Conservation (phyloP, 1,284 basidiomycete species). For the Puccinia coronata region DNA sequence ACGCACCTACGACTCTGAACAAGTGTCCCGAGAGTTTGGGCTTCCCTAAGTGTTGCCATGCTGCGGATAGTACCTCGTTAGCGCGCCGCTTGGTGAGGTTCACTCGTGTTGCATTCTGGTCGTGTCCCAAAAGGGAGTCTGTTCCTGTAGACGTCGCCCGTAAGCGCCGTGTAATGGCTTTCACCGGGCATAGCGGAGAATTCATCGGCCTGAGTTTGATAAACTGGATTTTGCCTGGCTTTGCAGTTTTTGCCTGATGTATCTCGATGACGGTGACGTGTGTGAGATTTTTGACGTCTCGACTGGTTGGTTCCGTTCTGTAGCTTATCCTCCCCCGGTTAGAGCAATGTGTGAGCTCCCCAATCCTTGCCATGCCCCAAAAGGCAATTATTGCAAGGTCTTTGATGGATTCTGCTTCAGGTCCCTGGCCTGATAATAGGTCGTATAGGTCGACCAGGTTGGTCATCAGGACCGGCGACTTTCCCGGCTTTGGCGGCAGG, state of each 20-base stretch:
- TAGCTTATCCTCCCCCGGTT: not conserved
- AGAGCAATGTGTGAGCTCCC: not conserved
- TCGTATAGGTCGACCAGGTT: not conserved
- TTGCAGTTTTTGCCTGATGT: too few relatives aligned
- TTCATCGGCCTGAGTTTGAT: too few relatives aligned
- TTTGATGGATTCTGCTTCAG: not conserved
- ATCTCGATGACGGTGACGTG: not conserved
- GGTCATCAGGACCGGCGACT: not conserved
- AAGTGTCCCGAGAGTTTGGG: not conserved
- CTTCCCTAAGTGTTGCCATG: not conserved
- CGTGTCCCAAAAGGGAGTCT: too few relatives aligned
- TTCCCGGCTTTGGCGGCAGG: not conserved
- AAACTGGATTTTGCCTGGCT: too few relatives aligned
- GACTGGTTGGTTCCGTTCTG: too few relatives aligned
- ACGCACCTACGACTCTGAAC: not conserved
- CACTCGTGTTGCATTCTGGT: too few relatives aligned
- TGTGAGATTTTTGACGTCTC: not conserved
- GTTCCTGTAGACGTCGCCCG: too few relatives aligned
- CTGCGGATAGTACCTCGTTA: not conserved
- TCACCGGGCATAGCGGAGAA: too few relatives aligned
- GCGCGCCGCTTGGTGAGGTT: not conserved
- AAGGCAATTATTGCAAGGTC: not conserved
- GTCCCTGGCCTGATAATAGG: not conserved
- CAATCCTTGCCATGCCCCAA: not conserved
- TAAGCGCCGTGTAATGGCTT: too few relatives aligned